These are phyloP conservation scores for Salix brachista DNA, from an alignment of 345 rosid genomes.

Conservation along the genomic window DNA sequence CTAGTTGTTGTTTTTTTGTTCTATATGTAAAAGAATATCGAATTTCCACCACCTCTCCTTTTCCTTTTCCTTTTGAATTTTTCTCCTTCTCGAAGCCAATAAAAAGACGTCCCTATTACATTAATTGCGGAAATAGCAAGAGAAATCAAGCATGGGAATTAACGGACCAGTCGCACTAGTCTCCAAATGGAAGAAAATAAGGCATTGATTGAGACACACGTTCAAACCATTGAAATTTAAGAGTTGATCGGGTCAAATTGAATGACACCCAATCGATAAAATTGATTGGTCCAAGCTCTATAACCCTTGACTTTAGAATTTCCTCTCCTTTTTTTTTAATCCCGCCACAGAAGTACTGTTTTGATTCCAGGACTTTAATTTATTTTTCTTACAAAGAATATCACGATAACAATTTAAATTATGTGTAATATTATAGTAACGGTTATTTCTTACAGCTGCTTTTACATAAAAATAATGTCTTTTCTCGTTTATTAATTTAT, in stretches of 20 bases:
- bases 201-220: not conserved
- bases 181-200: not conserved
- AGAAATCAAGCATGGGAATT: not conserved
- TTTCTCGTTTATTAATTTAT: no score
- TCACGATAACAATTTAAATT: no score
- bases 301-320: not conserved
- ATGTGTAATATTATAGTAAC: no score
- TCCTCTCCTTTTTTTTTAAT: no score
- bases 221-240: not conserved
- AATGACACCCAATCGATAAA: not conserved
- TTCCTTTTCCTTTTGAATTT: not conserved
- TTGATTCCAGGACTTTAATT: no score
- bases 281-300: not conserved
- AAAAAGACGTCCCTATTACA: not conserved
- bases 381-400: no score
- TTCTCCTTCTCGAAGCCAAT: not conserved
- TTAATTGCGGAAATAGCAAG: not conserved
- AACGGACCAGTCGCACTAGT: not conserved
- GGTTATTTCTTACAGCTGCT: no score
- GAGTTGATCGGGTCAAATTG: slow-evolving; percentile 11
- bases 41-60: no score
- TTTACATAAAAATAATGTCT: no score
- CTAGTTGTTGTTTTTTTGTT: not conserved
- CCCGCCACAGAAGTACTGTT: no score
- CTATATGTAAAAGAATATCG: no score